These are phyloP conservation scores for Xanthoconium separans DNA, from an alignment of 1,284 basidiomycete genomes.

Conservation along the genomic window DNA sequence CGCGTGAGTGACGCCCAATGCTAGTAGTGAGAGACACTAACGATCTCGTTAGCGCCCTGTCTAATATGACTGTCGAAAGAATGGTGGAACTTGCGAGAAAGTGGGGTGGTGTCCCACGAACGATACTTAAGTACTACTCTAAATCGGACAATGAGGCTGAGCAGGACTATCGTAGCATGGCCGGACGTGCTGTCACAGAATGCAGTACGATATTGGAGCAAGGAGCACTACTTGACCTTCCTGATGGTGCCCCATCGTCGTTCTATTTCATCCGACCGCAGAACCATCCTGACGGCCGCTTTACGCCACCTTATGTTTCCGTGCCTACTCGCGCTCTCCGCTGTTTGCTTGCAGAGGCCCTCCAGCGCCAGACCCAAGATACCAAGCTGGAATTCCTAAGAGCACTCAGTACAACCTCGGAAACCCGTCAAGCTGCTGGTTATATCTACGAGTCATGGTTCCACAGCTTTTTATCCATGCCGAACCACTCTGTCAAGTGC, in stretches of 20 bases:
- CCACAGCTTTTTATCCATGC: not conserved
- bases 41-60: not conserved
- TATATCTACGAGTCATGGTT: constrained; percentile 6
- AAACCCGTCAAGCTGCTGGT: not conserved
- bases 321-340: not conserved
- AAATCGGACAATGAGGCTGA: fast-evolving
- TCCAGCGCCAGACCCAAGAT: fast-evolving
- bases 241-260: not conserved
- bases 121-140: not conserved
- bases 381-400: not conserved
- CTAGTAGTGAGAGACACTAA: not conserved
- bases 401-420: not conserved
- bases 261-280: not conserved
- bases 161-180: fast-evolving
- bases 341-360: not conserved
- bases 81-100: not conserved
- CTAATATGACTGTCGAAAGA: not conserved
- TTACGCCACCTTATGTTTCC: fast-evolving
- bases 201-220: fast-evolving
- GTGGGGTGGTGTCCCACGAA: constrained; percentile 1
- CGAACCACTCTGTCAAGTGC: not conserved
- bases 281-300: fast-evolving
- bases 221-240: not conserved
- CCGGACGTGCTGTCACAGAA: not conserved
- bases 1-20: not conserved